Conservation (phyloP, 805 yeast genomes). For the Wickerhamomyces bovis region DNA sequence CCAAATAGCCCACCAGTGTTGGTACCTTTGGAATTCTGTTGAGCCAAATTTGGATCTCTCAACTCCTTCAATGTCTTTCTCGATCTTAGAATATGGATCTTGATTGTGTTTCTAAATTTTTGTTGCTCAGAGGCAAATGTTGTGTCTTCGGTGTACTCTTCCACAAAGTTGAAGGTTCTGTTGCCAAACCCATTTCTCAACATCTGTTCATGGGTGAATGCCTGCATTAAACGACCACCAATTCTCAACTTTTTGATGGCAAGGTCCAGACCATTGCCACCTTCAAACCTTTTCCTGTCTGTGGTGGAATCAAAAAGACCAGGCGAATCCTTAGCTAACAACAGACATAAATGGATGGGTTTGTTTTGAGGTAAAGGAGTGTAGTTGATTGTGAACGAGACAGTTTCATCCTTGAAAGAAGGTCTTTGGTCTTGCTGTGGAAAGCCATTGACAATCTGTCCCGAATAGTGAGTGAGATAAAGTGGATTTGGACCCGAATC, state of each 20-base stretch:
- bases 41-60: conserved; percentile 76
- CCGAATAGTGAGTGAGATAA: conserved; percentile 41
- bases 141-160: conserved; percentile 53
- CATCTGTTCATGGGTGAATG: conserved; percentile 90
- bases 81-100: conserved; percentile 70
- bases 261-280: conserved; percentile 58
- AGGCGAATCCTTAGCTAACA: conserved; percentile 73
- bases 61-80: conserved; percentile 65
- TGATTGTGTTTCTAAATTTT: conserved; percentile 49
- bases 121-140: conserved; percentile 39
- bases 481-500: conserved; percentile 63
- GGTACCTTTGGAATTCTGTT: conserved; percentile 70
- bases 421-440: conserved; percentile 10
- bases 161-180: conserved; percentile 69
- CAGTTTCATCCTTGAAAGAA: conserved; percentile 1
- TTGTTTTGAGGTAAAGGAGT: conserved; percentile 56
- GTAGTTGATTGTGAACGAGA: conserved; percentile 36
- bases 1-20: conserved; percentile 72
- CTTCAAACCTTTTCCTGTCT: conserved; percentile 43
- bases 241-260: conserved; percentile 72
- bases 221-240: conserved; percentile 85
- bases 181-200: conserved; percentile 68
- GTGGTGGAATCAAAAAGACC: conserved; percentile 64
- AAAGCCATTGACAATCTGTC: conserved; percentile 29
- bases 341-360: conserved; percentile 74